phyloP scores from a whole-genome alignment of 73 alveolate genomes.

The Breviolum minutum region DNA sequence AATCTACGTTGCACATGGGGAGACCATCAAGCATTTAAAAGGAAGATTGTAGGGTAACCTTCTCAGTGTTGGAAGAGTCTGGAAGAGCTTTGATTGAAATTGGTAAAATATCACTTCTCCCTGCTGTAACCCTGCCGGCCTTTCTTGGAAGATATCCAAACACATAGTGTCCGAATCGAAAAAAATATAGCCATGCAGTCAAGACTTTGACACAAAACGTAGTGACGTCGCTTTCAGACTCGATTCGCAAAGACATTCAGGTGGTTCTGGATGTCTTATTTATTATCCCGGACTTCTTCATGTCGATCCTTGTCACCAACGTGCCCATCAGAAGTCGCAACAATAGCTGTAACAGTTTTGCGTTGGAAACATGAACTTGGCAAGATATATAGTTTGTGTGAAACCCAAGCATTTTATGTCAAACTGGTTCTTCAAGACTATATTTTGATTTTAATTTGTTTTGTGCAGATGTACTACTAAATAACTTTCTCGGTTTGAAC shows the following conservation, averaged over 20 bases:
- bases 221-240: neutral
- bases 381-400: neutral
- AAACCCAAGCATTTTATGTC: too few relatives aligned
- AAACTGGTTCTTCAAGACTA: too few relatives aligned
- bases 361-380: neutral
- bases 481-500: neutral
- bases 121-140: neutral
- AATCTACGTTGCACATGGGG: too few relatives aligned
- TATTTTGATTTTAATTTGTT: neutral
- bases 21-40: too few relatives aligned
- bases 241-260: neutral
- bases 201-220: neutral
- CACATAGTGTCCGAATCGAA: neutral
- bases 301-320: neutral
- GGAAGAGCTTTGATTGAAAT: too few relatives aligned
- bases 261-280: constrained; percentile 63
- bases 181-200: too few relatives aligned
- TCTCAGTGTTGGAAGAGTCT: too few relatives aligned
- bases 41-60: too few relatives aligned
- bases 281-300: constrained; percentile 66
- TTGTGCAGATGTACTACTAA: neutral
- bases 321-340: too few relatives aligned
- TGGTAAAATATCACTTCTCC: too few relatives aligned
- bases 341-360: neutral
- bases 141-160: neutral